Evolutionary conservation across 2,329 filamentous ascomycete species (phyloP).

Genomic region (Pseudogymnoascus sp.): DNA sequence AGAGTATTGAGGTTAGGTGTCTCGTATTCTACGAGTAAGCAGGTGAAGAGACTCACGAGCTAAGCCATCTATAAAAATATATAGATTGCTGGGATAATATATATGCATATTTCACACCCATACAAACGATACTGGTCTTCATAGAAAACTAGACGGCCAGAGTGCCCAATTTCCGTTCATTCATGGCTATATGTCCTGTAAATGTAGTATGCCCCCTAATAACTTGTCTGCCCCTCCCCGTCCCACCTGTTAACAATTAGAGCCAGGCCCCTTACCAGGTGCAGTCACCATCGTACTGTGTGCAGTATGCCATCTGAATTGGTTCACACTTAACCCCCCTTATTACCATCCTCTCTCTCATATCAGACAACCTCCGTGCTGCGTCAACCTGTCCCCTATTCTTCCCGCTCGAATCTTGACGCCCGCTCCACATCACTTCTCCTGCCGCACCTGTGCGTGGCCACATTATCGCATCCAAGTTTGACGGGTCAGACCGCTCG

Average conservation of each 20-base stretch:
- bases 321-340: slow-evolving; percentile 59
- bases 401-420: slow-evolving; percentile 56
- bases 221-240: neutral
- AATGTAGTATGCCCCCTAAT: neutral
- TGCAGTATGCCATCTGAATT: slow-evolving; percentile 69
- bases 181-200: neutral
- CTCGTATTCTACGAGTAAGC: slow-evolving; percentile 54
- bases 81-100: neutral
- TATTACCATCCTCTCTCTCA: slow-evolving; percentile 68
- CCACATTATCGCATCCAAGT: slow-evolving; percentile 72
- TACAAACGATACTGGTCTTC: neutral
- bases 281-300: slow-evolving; percentile 40
- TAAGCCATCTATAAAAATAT: no score
- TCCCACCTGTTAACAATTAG: neutral
- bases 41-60: neutral
- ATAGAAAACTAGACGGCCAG: neutral
- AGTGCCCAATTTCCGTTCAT: neutral
- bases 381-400: slow-evolving; percentile 69
- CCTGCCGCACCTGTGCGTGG: slow-evolving; percentile 67
- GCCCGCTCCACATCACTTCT: slow-evolving; percentile 76
- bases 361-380: slow-evolving; percentile 63
- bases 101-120: neutral
- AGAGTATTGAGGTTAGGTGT: slow-evolving; percentile 82
- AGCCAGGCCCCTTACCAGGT: neutral
- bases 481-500: slow-evolving; percentile 72